Conservation (phyloP, 805 yeast species). For the Saccharomycopsis guyanensis region DNA sequence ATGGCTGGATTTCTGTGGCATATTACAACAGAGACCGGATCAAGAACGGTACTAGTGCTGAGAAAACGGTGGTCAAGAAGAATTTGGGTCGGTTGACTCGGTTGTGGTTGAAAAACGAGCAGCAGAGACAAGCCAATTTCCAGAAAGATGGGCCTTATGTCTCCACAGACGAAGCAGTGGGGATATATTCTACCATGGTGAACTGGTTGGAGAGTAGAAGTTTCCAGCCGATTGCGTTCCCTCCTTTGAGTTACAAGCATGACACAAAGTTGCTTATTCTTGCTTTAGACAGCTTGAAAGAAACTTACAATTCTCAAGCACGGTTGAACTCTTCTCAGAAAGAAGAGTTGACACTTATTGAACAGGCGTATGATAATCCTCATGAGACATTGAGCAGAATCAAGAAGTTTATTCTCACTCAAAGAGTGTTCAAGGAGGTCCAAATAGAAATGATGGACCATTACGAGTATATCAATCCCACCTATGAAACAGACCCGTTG, state of each 20-base stretch:
- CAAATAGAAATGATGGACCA: conserved; percentile 86
- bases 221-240: conserved; percentile 86
- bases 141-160: conserved; percentile 84
- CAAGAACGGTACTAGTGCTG: conserved; percentile 83
- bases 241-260: conserved; percentile 85
- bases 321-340: conserved; percentile 80
- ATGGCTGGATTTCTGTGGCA: conserved; percentile 92
- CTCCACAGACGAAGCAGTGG: conserved; percentile 80
- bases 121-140: conserved; percentile 73
- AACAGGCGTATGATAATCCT: conserved; percentile 95
- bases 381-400: conserved; percentile 84
- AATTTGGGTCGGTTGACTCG: conserved; percentile 88
- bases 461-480: conserved; percentile 76
- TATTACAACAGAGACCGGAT: conserved; percentile 88
- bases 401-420: conserved; percentile 75
- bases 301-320: conserved; percentile 64
- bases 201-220: conserved; percentile 82
- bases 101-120: conserved; percentile 88
- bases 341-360: conserved; percentile 88
- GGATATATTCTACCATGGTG: conserved; percentile 79
- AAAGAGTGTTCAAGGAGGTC: conserved; percentile 86
- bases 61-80: conserved; percentile 89
- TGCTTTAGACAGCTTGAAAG: conserved; percentile 85
- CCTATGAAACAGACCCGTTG: conserved; percentile 79
- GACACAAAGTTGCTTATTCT: conserved; percentile 85